A percentile compares a stretch with the other conserved stretches of the same genome.
Conservation (phyloP, 75 land plant species). For the Cupressus sempervirens region DNA sequence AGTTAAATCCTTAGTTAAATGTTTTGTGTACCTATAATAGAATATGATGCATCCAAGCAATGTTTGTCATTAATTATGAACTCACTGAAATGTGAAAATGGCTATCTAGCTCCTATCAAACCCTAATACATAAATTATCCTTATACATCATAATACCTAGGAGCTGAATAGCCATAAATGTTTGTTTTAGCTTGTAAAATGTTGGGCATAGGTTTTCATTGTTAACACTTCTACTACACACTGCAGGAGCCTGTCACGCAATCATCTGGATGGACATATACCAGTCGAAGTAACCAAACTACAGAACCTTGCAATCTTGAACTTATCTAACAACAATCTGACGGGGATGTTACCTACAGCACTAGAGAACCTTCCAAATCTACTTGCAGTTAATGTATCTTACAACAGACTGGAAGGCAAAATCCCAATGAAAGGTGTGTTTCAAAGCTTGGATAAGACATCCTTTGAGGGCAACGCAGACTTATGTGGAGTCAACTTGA, state of each 20-base stretch:
- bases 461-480: constrained; percentile 66
- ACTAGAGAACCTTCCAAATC: constrained; percentile 49
- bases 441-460: constrained; percentile 52
- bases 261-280: constrained; percentile 57
- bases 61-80: background rate
- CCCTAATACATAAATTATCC: no score
- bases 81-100: background rate
- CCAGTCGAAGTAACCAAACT: constrained; percentile 57
- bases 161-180: background rate
- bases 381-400: constrained; percentile 66
- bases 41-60: background rate
- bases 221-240: background rate
- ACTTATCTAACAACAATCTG: constrained; percentile 67
- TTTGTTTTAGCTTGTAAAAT: background rate
- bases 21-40: background rate
- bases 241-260: constrained; percentile 80
- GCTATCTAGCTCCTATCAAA: no score
- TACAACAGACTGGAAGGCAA: constrained; percentile 69
- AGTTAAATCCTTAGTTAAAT: no score
- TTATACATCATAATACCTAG: no score
- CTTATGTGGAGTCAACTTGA: constrained; percentile 59
- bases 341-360: constrained; percentile 78
- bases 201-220: background rate
- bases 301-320: constrained; percentile 61
- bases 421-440: constrained; percentile 62